Conservation (phyloP, 2,329 filamentous ascomycete species). For the Intubia oerlemansii region DNA sequence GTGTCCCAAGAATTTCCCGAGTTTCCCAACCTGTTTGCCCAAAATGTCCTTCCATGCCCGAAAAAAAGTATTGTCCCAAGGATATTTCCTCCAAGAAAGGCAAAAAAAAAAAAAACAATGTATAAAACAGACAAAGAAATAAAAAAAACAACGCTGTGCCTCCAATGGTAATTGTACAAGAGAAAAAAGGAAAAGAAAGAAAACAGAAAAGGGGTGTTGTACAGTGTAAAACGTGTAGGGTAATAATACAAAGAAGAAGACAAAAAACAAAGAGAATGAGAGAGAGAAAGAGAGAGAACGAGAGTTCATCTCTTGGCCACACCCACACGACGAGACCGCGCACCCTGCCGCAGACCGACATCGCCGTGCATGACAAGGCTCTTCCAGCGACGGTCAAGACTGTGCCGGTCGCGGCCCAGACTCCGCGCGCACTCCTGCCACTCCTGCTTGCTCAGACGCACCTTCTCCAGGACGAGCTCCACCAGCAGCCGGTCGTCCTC, state of each 20-base stretch:
- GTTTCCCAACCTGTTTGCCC: no score
- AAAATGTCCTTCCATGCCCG: no score
- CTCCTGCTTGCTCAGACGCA: conserved; percentile 39
- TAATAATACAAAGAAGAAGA: conserved; percentile 1
- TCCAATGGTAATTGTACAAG: background rate
- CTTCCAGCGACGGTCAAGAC: conserved; percentile 39
- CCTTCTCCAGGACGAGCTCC: conserved; percentile 45
- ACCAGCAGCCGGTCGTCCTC: conserved; percentile 45
- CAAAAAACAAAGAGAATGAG: background rate
- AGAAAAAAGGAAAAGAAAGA: background rate
- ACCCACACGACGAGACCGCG: conserved; percentile 20
- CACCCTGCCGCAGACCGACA: conserved; percentile 32
- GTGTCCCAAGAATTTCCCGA: no score
- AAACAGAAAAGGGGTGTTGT: no score
- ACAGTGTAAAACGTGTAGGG: no score
- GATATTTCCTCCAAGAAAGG: no score
- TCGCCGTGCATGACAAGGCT: conserved; percentile 37
- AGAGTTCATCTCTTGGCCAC: no score
- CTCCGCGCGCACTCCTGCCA: conserved; percentile 47
- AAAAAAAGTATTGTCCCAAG: no score
- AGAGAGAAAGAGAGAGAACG: background rate
- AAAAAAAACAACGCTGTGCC: background rate
- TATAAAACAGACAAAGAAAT: background rate
- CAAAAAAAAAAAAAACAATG: no score
- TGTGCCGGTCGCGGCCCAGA: conserved; percentile 36